A percentile compares a stretch with the other conserved stretches of the same genome.
Conservation (phyloP, 2,329 filamentous ascomycete species). For the Scedosporium minutisporum region DNA sequence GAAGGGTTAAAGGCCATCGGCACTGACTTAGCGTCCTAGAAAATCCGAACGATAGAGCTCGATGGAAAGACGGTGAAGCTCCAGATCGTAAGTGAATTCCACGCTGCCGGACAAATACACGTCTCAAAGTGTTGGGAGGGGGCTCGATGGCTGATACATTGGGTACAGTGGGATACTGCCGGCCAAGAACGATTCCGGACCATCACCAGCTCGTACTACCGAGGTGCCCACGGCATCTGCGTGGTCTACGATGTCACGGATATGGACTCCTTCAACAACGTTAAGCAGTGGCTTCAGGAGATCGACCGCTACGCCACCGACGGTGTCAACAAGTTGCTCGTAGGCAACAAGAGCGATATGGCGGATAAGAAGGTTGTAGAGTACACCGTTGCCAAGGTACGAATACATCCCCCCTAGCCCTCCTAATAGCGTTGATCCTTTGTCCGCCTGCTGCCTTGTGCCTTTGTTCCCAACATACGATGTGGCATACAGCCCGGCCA, state of each 20-base stretch:
- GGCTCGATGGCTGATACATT: not conserved
- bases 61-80: conserved; percentile 99
- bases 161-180: conserved; percentile 86
- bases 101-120: not conserved
- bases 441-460: not conserved
- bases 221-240: conserved; percentile 97
- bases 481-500: not conserved
- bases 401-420: conserved; percentile 15
- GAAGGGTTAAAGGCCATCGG: not conserved
- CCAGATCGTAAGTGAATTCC: conserved; percentile 69
- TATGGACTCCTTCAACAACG: conserved; percentile 99
- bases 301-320: conserved; percentile 99
- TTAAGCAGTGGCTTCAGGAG: conserved; percentile 99
- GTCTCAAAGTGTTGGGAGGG: not conserved
- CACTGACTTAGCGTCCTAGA: conserved; percentile 41
- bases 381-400: conserved; percentile 97
- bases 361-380: conserved; percentile 99
- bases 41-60: conserved; percentile 99
- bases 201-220: conserved; percentile 99
- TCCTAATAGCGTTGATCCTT: conserved; percentile 3
- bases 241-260: conserved; percentile 99
- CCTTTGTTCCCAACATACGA: not conserved
- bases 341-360: conserved; percentile 99
- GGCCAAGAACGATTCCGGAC: conserved; percentile 99
- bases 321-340: conserved; percentile 97